These are phyloP conservation scores for Leccinum fallax DNA, from an alignment of 1,284 basidiomycete species.

Conservation along the genomic window DNA sequence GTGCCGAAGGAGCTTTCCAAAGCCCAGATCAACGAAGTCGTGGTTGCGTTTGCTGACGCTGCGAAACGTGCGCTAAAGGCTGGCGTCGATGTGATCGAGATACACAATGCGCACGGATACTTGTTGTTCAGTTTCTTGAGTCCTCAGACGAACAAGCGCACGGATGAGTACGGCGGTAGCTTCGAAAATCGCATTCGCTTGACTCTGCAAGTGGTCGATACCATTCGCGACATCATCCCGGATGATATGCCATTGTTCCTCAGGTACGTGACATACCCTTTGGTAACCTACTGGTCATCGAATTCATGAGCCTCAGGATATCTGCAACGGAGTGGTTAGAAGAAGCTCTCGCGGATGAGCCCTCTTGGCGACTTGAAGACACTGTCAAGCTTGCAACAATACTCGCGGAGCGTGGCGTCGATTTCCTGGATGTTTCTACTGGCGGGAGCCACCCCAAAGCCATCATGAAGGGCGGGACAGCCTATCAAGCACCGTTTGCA, in stretches of 20 bases:
- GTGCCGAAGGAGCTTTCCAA: conserved; percentile 56
- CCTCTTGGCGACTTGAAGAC: conserved; percentile 63
- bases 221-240: conserved; percentile 57
- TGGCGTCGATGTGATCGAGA: conserved; percentile 70
- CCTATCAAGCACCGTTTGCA: conserved; percentile 56
- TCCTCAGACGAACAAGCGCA: conserved; percentile 68
- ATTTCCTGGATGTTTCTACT: conserved; percentile 66
- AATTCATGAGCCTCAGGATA: conserved; percentile 37
- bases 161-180: conserved; percentile 73
- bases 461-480: conserved; percentile 48
- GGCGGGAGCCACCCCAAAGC: conserved; percentile 58
- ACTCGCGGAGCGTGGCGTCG: conserved; percentile 60
- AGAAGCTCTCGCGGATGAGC: conserved; percentile 47
- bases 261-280: conserved; percentile 45
- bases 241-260: conserved; percentile 66
- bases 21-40: conserved; percentile 58
- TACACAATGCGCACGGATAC: conserved; percentile 69
- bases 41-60: conserved; percentile 60
- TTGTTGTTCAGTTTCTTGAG: conserved; percentile 57
- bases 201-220: conserved; percentile 57
- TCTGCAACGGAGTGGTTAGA: conserved; percentile 68
- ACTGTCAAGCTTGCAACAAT: conserved; percentile 53
- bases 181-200: conserved; percentile 71
- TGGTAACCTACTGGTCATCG: conserved; percentile 26
- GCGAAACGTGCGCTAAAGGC: conserved; percentile 58